phyloP scores from a whole-genome alignment of 2,329 filamentous ascomycete genomes.

The Ilyonectria mors-panacis region DNA sequence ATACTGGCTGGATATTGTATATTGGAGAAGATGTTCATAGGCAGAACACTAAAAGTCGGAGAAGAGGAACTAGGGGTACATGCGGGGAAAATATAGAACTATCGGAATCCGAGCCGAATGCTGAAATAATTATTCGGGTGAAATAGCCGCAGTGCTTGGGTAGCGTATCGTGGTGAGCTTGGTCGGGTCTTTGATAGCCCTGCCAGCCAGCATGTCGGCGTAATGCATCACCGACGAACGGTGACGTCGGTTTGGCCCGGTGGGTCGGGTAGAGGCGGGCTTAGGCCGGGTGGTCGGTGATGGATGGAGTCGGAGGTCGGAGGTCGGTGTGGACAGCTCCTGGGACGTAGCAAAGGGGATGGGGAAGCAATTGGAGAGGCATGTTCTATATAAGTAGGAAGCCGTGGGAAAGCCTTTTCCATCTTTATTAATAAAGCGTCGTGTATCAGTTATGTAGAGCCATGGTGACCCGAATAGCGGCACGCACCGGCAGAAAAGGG shows the following conservation, averaged over 20 bases:
- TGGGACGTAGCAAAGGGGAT: slow-evolving; percentile 20
- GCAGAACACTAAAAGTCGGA: not conserved
- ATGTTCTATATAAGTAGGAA: not conserved
- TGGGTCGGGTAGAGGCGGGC: slow-evolving; percentile 45
- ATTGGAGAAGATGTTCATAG: not conserved
- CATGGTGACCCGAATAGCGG: not conserved
- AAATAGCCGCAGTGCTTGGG: not conserved
- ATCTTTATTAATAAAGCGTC: too few species aligned
- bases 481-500: not conserved
- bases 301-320: slow-evolving; percentile 29
- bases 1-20: not conserved
- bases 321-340: slow-evolving; percentile 26
- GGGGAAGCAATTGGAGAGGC: not conserved
- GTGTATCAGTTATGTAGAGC: not conserved
- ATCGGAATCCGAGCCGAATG: slow-evolving; percentile 13
- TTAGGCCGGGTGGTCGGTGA: slow-evolving; percentile 36
- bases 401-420: too few species aligned
- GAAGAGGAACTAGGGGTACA: not conserved
- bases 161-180: slow-evolving; percentile 6
- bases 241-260: slow-evolving; percentile 41
- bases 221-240: slow-evolving; percentile 28
- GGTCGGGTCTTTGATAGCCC: slow-evolving; percentile 22
- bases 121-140: not conserved
- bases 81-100: slow-evolving; percentile 2
- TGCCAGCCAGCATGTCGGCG: slow-evolving; percentile 13